A percentile compares a stretch with the other conserved stretches of the same genome.
Evolutionary conservation across 495 filamentous ascomycete species (phyloP).

Genomic region (Lepidopterella palustris): DNA sequence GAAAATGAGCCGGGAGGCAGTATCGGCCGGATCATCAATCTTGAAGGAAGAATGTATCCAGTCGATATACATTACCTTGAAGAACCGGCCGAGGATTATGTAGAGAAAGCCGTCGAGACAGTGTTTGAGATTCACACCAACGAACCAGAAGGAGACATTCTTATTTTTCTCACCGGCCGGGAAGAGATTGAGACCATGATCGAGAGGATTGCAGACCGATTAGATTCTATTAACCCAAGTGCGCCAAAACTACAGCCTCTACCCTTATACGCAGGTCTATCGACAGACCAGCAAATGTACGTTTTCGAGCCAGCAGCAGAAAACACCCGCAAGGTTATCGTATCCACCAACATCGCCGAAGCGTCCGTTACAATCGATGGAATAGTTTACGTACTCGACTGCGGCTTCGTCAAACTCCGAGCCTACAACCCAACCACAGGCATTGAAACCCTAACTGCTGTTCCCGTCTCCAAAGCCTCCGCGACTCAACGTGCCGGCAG

Average conservation of each 20-base stretch:
- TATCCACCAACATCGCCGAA: slow-evolving; percentile 41
- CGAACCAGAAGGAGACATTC: slow-evolving; percentile 79
- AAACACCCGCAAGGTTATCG: slow-evolving; percentile 36
- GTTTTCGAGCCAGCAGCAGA: slow-evolving; percentile 38
- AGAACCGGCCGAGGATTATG: slow-evolving; percentile 75
- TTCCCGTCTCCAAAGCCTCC: slow-evolving; percentile 84
- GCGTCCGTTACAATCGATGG: slow-evolving; percentile 41
- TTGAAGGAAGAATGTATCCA: slow-evolving; percentile 87
- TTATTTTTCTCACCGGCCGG: slow-evolving; percentile 47
- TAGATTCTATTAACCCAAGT: slow-evolving; percentile 21
- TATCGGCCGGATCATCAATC: slow-evolving; percentile 70
- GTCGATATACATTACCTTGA: slow-evolving; percentile 86
- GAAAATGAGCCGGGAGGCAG: slow-evolving; percentile 34
- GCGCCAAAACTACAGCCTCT: slow-evolving; percentile 30
- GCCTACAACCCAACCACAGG: slow-evolving; percentile 81
- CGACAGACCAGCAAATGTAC: slow-evolving; percentile 39
- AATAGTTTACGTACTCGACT: slow-evolving; percentile 39
- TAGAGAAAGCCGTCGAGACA: slow-evolving; percentile 78
- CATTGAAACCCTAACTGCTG: slow-evolving; percentile 87
- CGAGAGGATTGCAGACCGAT: slow-evolving; percentile 32
- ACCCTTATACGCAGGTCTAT: slow-evolving; percentile 39
- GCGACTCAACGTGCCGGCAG: slow-evolving; percentile 88
- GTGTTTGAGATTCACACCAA: slow-evolving; percentile 90
- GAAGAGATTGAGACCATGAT: slow-evolving; percentile 38
- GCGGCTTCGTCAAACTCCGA: slow-evolving; percentile 77